These are phyloP conservation scores for Colletotrichum spaethianum DNA, from an alignment of 2,329 filamentous ascomycete species.

Conservation along the genomic window DNA sequence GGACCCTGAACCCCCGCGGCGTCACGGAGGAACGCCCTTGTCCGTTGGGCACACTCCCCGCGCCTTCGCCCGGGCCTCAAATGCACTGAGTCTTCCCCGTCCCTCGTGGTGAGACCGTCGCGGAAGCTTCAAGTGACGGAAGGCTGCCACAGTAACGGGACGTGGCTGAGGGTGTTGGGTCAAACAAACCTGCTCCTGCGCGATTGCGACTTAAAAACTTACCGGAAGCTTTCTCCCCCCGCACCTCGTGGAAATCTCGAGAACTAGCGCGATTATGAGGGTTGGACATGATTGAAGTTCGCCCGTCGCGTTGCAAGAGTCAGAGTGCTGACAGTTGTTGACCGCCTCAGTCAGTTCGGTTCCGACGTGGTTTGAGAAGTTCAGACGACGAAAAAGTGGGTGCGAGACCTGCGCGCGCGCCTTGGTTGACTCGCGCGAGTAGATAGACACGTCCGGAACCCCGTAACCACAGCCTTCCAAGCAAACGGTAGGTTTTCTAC, in stretches of 20 bases:
- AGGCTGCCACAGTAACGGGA: background rate
- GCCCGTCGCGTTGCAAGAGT: background rate
- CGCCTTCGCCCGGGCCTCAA: background rate
- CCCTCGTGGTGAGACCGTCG: background rate
- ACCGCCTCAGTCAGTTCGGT: too few relatives aligned
- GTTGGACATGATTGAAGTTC: too few relatives aligned
- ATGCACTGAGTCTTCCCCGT: background rate
- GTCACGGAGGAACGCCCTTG: background rate
- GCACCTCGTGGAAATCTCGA: background rate
- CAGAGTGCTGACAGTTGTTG: background rate
- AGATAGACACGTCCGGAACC: background rate
- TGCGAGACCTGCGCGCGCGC: background rate
- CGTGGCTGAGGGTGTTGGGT: background rate
- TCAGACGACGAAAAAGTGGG: too few relatives aligned
- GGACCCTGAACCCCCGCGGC: background rate
- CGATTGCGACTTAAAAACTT: background rate
- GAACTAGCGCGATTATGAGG: background rate
- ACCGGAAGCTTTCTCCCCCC: background rate
- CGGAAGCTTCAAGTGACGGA: background rate
- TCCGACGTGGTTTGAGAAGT: too few relatives aligned
- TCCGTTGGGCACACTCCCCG: background rate
- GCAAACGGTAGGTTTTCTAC: background rate
- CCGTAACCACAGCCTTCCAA: background rate
- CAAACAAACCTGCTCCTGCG: background rate
- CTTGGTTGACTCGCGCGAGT: background rate